Conservation (phyloP, 352 stramenopile species). For the Pythium coloratum region DNA sequence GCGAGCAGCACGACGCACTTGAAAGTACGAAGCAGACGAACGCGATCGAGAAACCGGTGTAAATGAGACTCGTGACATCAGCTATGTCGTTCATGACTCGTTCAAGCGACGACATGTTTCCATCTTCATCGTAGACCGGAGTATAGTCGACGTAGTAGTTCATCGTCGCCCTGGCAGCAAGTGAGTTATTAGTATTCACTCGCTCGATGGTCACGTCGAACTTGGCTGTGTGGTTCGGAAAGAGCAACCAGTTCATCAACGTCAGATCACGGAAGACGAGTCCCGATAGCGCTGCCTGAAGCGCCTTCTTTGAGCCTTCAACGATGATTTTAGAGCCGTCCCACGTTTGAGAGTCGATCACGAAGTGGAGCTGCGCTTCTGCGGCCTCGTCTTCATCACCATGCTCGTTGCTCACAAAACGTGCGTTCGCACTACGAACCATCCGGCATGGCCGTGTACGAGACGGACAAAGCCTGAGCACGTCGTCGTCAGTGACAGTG, state of each 20-base stretch:
- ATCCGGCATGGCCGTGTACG: conserved; percentile 49
- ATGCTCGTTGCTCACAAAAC: conserved; percentile 27
- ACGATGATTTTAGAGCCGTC: conserved; percentile 46
- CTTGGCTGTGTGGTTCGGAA: conserved; percentile 24
- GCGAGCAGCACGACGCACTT: conserved; percentile 48
- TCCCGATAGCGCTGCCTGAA: conserved; percentile 35
- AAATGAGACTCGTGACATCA: conserved; percentile 32
- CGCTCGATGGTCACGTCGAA: conserved; percentile 54
- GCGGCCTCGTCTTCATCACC: conserved; percentile 17
- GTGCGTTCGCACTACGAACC: conserved; percentile 33
- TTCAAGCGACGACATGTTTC: conserved; percentile 22
- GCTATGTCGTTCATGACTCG: conserved; percentile 31
- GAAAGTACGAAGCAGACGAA: conserved; percentile 44
- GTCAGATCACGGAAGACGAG: conserved; percentile 43
- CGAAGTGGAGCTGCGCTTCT: conserved; percentile 27
- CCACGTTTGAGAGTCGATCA: conserved; percentile 32
- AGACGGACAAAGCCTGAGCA: conserved; percentile 49
- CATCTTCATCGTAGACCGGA: conserved; percentile 6
- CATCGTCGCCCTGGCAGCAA: conserved; percentile 21
- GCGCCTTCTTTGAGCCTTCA: conserved; percentile 36
- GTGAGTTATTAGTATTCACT: conserved; percentile 5
- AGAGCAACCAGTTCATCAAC: conserved; percentile 19
- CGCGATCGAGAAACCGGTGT: conserved; percentile 31
- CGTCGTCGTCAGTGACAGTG: conserved; percentile 46
- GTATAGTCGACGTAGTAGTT: conserved; percentile 38